Percentiles rank a stretch among this genome's conserved stretches.
Evolutionary conservation across 805 yeast genomes (phyloP).

Genomic region (Saccharomycopsis malanga): DNA sequence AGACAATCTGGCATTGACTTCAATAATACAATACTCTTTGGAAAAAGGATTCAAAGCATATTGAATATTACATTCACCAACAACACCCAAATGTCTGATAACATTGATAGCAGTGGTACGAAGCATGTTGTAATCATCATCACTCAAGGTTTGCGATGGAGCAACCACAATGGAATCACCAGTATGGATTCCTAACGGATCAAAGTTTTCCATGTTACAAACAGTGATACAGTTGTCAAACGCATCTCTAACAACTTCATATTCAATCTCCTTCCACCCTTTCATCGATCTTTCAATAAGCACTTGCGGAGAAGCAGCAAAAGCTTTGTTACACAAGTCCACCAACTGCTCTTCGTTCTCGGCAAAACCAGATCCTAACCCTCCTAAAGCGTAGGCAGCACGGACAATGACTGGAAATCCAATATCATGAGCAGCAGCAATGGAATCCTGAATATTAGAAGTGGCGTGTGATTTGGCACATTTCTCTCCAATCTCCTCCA

Average conservation of each 20-base stretch:
- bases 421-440: slow-evolving; percentile 74
- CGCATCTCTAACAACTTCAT: slow-evolving; percentile 97
- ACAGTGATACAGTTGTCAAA: slow-evolving; percentile 97
- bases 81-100: slow-evolving; percentile 95
- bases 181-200: slow-evolving; percentile 96
- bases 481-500: slow-evolving; percentile 92
- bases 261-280: slow-evolving; percentile 99
- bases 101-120: slow-evolving; percentile 97
- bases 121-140: slow-evolving; percentile 95
- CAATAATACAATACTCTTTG: slow-evolving; percentile 93
- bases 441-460: slow-evolving; percentile 69
- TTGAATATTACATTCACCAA: slow-evolving; percentile 98
- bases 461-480: slow-evolving; percentile 94
- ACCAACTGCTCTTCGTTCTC: slow-evolving; percentile 76
- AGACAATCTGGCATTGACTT: slow-evolving; percentile 95
- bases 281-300: slow-evolving; percentile 94
- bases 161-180: slow-evolving; percentile 99
- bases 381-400: slow-evolving; percentile 97
- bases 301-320: slow-evolving; percentile 94
- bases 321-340: slow-evolving; percentile 81
- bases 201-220: slow-evolving; percentile 98
- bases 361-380: slow-evolving; percentile 97
- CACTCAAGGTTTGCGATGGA: slow-evolving; percentile 94
- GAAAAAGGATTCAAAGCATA: slow-evolving; percentile 92
- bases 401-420: slow-evolving; percentile 95